These are phyloP conservation scores for Chenopodium suecicum DNA, from an alignment of 148 eudicot genomes.

Conservation along the genomic window DNA sequence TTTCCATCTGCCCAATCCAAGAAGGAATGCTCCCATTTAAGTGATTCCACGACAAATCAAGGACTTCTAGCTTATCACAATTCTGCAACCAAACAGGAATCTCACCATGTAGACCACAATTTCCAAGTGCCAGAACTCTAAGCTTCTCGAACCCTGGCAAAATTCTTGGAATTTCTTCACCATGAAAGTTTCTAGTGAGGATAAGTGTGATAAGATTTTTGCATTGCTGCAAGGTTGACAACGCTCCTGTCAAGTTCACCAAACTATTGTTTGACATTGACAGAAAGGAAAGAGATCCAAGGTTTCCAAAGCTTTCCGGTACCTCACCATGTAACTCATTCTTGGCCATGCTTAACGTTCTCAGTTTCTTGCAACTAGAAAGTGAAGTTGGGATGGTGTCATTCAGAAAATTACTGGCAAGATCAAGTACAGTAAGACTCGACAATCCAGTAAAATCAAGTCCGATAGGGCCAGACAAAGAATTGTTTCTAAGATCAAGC, in stretches of 20 bases:
- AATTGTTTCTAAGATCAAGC: slow-evolving; percentile 84
- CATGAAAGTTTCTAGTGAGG: slow-evolving; percentile 64
- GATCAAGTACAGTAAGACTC: slow-evolving; percentile 51
- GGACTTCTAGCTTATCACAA: slow-evolving; percentile 60
- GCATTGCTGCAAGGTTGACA: slow-evolving; percentile 62
- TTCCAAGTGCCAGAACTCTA: slow-evolving; percentile 60
- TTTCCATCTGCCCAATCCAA: slow-evolving; percentile 80
- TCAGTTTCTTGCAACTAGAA: slow-evolving; percentile 52
- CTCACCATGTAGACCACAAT: slow-evolving; percentile 62
- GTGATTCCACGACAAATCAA: slow-evolving; percentile 86
- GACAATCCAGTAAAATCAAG: slow-evolving; percentile 54
- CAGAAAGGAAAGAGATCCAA: slow-evolving; percentile 52
- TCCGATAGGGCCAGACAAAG: slow-evolving; percentile 53
- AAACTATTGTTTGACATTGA: slow-evolving; percentile 68
- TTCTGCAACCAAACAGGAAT: slow-evolving; percentile 62
- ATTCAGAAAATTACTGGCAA: slow-evolving; percentile 60
- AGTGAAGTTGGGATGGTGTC: slow-evolving; percentile 64
- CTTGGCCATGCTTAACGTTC: slow-evolving; percentile 61
- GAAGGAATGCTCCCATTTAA: slow-evolving; percentile 64
- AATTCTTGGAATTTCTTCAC: slow-evolving; percentile 64
- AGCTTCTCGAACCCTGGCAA: slow-evolving; percentile 46
- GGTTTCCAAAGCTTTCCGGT: slow-evolving; percentile 58
- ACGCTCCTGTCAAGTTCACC: slow-evolving; percentile 48
- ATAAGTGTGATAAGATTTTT: slow-evolving; percentile 64
- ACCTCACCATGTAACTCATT: slow-evolving; percentile 53